A percentile compares a stretch with the other conserved stretches of the same genome.
Evolutionary conservation across 768 basidiomycete species (phyloP).

Genomic region (Boletus vermiculosoides): DNA sequence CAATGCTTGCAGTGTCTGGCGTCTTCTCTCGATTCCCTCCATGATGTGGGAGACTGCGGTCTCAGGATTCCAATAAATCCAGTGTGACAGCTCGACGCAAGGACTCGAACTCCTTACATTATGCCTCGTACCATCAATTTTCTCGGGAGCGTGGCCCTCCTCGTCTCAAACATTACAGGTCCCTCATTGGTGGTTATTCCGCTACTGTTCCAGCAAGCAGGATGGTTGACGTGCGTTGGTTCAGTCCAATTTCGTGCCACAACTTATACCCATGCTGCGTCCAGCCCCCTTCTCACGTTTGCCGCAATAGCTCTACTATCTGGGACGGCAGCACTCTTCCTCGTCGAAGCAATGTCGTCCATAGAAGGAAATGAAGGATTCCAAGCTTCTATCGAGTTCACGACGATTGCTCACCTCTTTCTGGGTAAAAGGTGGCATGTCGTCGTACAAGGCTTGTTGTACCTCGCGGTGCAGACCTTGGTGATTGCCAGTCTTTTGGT

Average conservation of each 20-base stretch:
- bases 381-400: conserved; percentile 26
- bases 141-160: conserved; percentile 26
- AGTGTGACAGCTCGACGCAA: not conserved
- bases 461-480: conserved; percentile 22
- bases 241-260: not conserved
- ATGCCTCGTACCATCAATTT: conserved; percentile 26
- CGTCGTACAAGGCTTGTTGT: conserved; percentile 18
- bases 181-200: conserved; percentile 25
- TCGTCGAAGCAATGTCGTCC: conserved; percentile 26
- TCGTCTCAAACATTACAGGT: conserved; percentile 26
- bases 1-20: not conserved
- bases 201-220: conserved; percentile 25
- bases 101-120: not conserved
- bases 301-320: conserved; percentile 18
- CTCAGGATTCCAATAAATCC: not conserved
- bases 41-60: not conserved
- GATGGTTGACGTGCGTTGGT: conserved; percentile 25
- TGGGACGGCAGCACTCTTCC: conserved; percentile 18
- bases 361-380: conserved; percentile 27
- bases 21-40: not conserved
- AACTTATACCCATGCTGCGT: not conserved
- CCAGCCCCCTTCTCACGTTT: conserved; percentile 21
- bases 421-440: conserved; percentile 26
- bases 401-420: conserved; percentile 27
- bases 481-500: conserved; percentile 25